Evolutionary conservation across 2,329 filamentous ascomycete genomes (phyloP), one percentile per base, ranked within the genome.

Genomic region (Penicillium olsonii): DNA sequence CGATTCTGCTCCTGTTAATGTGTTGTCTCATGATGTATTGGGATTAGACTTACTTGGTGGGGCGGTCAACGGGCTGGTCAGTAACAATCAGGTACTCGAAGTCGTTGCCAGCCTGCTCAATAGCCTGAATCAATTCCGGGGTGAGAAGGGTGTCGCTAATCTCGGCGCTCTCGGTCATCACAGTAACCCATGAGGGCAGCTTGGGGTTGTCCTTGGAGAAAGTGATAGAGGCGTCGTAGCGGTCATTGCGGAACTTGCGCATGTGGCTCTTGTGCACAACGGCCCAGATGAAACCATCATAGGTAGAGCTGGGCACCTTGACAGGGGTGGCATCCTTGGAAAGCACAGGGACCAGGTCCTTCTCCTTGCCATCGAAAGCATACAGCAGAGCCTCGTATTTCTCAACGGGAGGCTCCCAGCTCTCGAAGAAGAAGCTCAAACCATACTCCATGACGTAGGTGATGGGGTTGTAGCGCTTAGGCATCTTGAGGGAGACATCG

Each of bases 151-250:
- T 78, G 38, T 96, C 89, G 11, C 92, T 96, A 62, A 99, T 87
- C 75, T 97, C 94, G 50, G 92, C 91, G 73, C 87, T 96, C 79
- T 99, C 94, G 67, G 85, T 95, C 94, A 99, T 97, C 66, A 96
- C 84, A 11, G 90, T 96, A 47, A 87, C 79, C 92, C 92, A 99
- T 56, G 81, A 75, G 27, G 94, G 92, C 27, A 99, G 84, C 78
- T 95, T 96, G 47, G 87, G 69, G 74, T 92, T 84, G 66, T 99
- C 94, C 80, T 95, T 96, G 68, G 92, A 96, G 57, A 85, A 85
- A 35, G 94, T 96, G 60, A 99, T 82, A 45, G 90, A 95, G 46
- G 96, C 78, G 69, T 99, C 94, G 75, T 96, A 99, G 62, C 94
- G 88, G 56, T 96, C 90, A 40, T 96, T 88, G 54, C 94, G 87